Percentiles rank a stretch among this genome's conserved stretches.
These are phyloP conservation scores for Aspergillus sp. DNA, from an alignment of 2,329 filamentous ascomycete species.

Conservation along the genomic window DNA sequence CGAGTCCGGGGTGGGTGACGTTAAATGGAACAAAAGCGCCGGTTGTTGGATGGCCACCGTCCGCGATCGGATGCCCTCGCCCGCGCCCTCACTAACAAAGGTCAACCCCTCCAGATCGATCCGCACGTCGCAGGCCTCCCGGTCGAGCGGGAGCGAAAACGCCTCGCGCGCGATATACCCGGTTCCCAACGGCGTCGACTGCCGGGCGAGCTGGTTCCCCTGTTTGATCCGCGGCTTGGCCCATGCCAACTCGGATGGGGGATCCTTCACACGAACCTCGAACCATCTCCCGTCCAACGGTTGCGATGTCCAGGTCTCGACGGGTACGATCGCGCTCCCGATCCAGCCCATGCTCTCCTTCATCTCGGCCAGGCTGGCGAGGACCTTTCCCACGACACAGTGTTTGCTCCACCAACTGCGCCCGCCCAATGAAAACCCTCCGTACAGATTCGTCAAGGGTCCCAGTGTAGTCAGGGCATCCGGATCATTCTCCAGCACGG, in stretches of 20 bases:
- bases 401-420: slow-evolving; percentile 51
- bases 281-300: slow-evolving; percentile 42
- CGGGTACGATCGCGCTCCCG: slow-evolving; percentile 34
- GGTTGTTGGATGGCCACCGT: slow-evolving; percentile 6
- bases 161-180: slow-evolving; percentile 30
- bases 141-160: slow-evolving; percentile 34
- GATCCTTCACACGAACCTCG: slow-evolving; percentile 35
- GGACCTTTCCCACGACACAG: slow-evolving; percentile 46
- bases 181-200: slow-evolving; percentile 34
- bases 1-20: slow-evolving; percentile 3
- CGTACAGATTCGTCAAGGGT: slow-evolving; percentile 45
- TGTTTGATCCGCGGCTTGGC: slow-evolving; percentile 37
- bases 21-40: slow-evolving; percentile 20
- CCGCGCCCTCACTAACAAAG: background rate
- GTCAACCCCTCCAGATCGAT: background rate
- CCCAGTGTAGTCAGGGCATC: slow-evolving; percentile 43
- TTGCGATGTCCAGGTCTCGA: slow-evolving; percentile 19
- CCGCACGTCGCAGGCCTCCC: background rate
- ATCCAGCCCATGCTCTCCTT: slow-evolving; percentile 51
- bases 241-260: slow-evolving; percentile 8
- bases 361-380: slow-evolving; percentile 39
- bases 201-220: slow-evolving; percentile 28
- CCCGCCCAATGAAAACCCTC: slow-evolving; percentile 45
- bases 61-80: too few relatives aligned
- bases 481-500: slow-evolving; percentile 48